Conservation (phyloP, 345 rosid genomes). For the Odontarrhena argentea region DNA sequence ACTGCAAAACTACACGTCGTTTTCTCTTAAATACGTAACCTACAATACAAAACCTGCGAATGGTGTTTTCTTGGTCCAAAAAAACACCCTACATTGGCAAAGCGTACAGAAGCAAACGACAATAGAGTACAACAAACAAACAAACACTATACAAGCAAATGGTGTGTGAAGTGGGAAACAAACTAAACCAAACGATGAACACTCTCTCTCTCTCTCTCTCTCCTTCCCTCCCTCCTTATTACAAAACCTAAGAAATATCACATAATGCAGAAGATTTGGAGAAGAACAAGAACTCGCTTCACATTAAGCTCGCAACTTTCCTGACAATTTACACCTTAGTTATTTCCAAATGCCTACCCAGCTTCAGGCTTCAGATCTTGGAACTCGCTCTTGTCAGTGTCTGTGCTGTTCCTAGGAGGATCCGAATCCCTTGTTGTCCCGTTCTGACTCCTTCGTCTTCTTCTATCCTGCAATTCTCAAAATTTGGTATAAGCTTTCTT, state of each 20-base stretch:
- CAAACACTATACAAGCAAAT: slow-evolving; percentile 40
- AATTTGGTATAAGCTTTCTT: slow-evolving; percentile 4
- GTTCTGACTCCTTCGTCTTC: slow-evolving; percentile 39
- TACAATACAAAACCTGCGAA: slow-evolving; percentile 28
- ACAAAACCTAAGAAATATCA: slow-evolving; percentile 28
- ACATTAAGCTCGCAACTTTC: slow-evolving; percentile 27
- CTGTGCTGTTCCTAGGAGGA: slow-evolving; percentile 46
- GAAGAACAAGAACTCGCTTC: slow-evolving; percentile 34
- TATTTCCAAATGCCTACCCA: slow-evolving; percentile 32
- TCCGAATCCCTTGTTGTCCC: slow-evolving; percentile 35
- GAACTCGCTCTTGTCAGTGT: slow-evolving; percentile 41
- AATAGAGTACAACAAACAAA: slow-evolving; percentile 20
- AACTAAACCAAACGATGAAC: slow-evolving; percentile 29
- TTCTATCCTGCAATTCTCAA: slow-evolving; percentile 35
- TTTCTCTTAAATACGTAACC: slow-evolving; percentile 19
- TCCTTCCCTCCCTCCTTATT: slow-evolving; percentile 27
- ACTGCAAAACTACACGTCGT: slow-evolving; percentile 29
- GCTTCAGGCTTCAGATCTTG: slow-evolving; percentile 38
- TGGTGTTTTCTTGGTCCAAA: slow-evolving; percentile 20
- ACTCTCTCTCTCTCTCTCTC: not conserved
- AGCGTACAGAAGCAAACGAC: slow-evolving; percentile 18
- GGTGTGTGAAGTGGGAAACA: slow-evolving; percentile 12
- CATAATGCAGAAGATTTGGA: slow-evolving; percentile 33
- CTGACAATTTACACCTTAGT: slow-evolving; percentile 26
- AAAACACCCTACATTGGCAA: slow-evolving; percentile 28